These are phyloP conservation scores for Taphrina flavorubra DNA, from an alignment of 1,139 yeast genomes.

Conservation along the genomic window DNA sequence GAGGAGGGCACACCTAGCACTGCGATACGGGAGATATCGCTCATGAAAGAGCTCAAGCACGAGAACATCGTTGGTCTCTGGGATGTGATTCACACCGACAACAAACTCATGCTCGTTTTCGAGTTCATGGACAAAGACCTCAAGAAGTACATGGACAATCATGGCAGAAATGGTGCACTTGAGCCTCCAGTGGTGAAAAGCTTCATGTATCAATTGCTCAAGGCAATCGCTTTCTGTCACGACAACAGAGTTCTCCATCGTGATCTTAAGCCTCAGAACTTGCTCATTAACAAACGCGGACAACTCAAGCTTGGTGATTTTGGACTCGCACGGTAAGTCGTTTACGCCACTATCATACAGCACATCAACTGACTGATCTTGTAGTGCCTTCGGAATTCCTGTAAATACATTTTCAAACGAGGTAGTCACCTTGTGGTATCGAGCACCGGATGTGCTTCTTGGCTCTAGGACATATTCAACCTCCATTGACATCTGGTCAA, in stretches of 20 bases:
- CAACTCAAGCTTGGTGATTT: slow-evolving; percentile 95
- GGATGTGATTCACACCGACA: slow-evolving; percentile 96
- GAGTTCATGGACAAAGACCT: slow-evolving; percentile 85
- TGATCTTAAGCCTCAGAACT: slow-evolving; percentile 93
- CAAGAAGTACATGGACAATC: slow-evolving; percentile 90
- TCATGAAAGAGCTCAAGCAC: slow-evolving; percentile 94
- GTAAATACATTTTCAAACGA: slow-evolving; percentile 96
- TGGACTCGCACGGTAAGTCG: slow-evolving; percentile 69
- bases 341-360: slow-evolving; percentile 54
- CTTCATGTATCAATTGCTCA: slow-evolving; percentile 88
- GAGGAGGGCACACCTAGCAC: slow-evolving; percentile 96
- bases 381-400: slow-evolving; percentile 88
- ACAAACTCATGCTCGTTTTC: slow-evolving; percentile 89
- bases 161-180: slow-evolving; percentile 79
- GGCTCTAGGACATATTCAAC: slow-evolving; percentile 96
- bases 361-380: background rate
- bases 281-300: slow-evolving; percentile 84
- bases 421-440: slow-evolving; percentile 96
- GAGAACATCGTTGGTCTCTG: slow-evolving; percentile 91
- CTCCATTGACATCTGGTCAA: slow-evolving; percentile 97
- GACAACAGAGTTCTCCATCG: slow-evolving; percentile 93
- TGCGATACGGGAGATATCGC: slow-evolving; percentile 92
- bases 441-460: slow-evolving; percentile 95
- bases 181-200: slow-evolving; percentile 81
- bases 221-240: slow-evolving; percentile 93